Evolutionary conservation across 1,284 basidiomycete species (phyloP).

Genomic region (Irpex rosettiformis): DNA sequence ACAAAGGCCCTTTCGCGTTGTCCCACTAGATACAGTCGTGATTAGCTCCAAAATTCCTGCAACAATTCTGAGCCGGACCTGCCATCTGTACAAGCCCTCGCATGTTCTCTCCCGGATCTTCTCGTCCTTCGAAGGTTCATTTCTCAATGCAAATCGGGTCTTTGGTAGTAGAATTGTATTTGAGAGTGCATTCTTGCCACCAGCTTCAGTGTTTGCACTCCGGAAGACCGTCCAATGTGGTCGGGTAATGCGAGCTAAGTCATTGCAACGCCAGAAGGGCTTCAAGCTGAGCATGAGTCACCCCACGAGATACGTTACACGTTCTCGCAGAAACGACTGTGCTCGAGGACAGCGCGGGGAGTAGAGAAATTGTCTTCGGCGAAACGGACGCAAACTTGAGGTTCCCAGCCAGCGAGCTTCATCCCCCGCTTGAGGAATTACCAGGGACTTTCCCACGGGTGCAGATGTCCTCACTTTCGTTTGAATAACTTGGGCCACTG

Average conservation of each 20-base stretch:
- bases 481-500: too few species aligned
- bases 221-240: not conserved
- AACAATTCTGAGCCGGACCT: conserved; percentile 49
- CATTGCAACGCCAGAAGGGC: not conserved
- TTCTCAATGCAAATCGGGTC: conserved; percentile 78
- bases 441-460: not conserved
- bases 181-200: conserved; percentile 37
- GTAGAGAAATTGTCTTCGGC: too few species aligned
- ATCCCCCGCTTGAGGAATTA: not conserved
- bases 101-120: conserved; percentile 67
- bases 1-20: conserved; percentile 62
- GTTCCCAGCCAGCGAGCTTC: too few species aligned
- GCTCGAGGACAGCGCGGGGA: not conserved
- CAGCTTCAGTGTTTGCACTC: not conserved
- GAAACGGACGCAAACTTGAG: not conserved
- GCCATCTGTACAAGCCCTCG: conserved; percentile 81
- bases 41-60: not conserved
- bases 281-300: not conserved
- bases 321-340: not conserved
- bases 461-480: too few species aligned
- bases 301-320: not conserved
- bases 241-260: not conserved
- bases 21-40: conserved; percentile 45
- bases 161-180: conserved; percentile 82
- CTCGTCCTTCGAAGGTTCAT: conserved; percentile 66